A percentile compares a stretch with the other conserved stretches of the same genome.
phyloP scores from a whole-genome alignment of 768 basidiomycete genomes.

The Phanerodontia chrysosporium region DNA sequence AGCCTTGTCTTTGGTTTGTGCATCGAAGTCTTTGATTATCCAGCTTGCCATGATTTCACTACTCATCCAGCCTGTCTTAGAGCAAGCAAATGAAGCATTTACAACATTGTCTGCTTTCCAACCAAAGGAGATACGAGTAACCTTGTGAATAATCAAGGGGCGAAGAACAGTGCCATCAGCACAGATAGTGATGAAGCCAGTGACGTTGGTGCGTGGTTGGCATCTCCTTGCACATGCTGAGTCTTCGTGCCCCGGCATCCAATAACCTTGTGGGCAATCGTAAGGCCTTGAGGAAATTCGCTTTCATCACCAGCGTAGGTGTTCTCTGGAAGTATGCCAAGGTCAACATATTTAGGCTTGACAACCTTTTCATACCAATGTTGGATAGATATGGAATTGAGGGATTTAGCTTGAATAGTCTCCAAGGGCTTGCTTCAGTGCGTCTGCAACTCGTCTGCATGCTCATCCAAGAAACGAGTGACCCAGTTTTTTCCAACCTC shows the following conservation, averaged over 20 bases:
- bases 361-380: constrained; percentile 30
- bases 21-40: constrained; percentile 27
- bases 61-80: constrained; percentile 22
- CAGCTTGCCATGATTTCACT: constrained; percentile 14
- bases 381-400: constrained; percentile 27
- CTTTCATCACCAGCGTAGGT: constrained; percentile 37
- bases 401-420: constrained; percentile 18
- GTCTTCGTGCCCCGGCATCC: constrained; percentile 7
- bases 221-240: constrained; percentile 31
- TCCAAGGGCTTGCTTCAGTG: constrained; percentile 28
- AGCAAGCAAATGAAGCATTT: constrained; percentile 27
- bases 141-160: constrained; percentile 38
- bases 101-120: constrained; percentile 35
- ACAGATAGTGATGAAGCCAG: constrained; percentile 36
- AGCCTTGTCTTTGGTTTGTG: constrained; percentile 32
- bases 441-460: constrained; percentile 27
- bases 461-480: constrained; percentile 19
- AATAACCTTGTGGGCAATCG: too few species aligned
- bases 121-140: constrained; percentile 25
- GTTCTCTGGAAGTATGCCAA: constrained; percentile 2
- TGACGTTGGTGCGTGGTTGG: constrained; percentile 32
- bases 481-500: constrained; percentile 27
- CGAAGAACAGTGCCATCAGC: constrained; percentile 31
- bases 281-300: neutral
- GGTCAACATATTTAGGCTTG: constrained; percentile 21